Base-by-base conservation (phyloP, 129 eudicot species). In the Lactuca sativa region DNA sequence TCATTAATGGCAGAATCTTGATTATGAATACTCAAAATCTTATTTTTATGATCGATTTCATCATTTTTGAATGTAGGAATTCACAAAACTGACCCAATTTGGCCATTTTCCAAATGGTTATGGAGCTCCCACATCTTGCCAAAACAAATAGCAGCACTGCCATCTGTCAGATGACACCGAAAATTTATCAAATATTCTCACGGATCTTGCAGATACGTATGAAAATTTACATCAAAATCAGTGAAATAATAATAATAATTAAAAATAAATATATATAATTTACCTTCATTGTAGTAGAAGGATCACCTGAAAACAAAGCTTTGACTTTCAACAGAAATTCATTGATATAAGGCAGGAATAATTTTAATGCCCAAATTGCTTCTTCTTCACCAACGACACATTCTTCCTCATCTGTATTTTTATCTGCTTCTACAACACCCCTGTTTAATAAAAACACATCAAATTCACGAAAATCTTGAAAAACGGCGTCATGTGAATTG, bases 251-350 rank as follows among this genome's bases (percentile, higher is more conserved):
- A 18, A 16, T 15, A 1, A 9, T 21, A 58, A 71, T 32, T 30
- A 36, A 13, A 4, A 9, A n/a, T n/a, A n/a, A 21, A 13, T 6
- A 17, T 17, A 9, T 38, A 65, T 3, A 48, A 4, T 32, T 33
- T 38, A 89, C 98, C 98, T 92, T 92, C 98, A 92, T 89, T 58
- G 98, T 92, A 48, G 88, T 89, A n/a, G 91, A 77, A 73, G 98
- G 98, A 85, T 92, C 92, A 61, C 98, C 98, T 30, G 95, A 92
- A 72, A 92, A 92, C 64, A 92, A 84, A 38, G 87, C 95, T 89
- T 82, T 92, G 17, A 92, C 64, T 64, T 92, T 89, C 41, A 81
- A 58, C 30, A 92, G 86, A 69, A 82, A 92, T 80, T 92, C 98
- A 74, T 92, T 92, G 31, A 92, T 36, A 73, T 76, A 89, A 63